Conservation (phyloP, 176 grass and related monocot species). For the Musa troglodytarum region DNA sequence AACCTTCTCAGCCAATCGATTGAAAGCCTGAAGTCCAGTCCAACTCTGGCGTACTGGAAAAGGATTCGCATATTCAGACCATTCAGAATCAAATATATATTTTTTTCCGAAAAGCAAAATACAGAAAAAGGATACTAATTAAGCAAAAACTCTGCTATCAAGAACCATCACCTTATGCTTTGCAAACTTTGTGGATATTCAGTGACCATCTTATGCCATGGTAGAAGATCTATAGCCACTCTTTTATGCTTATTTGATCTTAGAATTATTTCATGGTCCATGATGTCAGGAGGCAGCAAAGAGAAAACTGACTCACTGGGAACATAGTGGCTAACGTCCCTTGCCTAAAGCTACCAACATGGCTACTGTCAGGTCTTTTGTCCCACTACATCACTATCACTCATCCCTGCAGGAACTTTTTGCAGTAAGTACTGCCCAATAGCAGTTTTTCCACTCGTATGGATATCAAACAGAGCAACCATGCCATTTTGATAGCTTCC, state of each 20-base stretch:
- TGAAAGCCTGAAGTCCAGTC: constrained; percentile 17
- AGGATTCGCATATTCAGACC: background rate
- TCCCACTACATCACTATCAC: background rate
- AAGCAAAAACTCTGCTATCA: background rate
- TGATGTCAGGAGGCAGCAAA: background rate
- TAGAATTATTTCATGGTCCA: background rate
- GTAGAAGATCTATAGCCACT: background rate
- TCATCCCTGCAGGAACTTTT: constrained; percentile 14
- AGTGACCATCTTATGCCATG: constrained; percentile 24
- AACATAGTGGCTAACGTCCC: background rate
- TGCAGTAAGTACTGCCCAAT: background rate
- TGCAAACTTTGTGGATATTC: constrained; percentile 12
- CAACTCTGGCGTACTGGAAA: constrained; percentile 19
- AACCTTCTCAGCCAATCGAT: constrained; percentile 37
- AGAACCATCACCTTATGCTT: constrained; percentile 26
- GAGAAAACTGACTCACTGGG: background rate
- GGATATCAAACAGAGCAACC: constrained; percentile 7
- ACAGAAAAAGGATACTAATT: background rate
- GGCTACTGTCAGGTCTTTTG: constrained; percentile 6
- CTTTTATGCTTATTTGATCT: constrained; percentile 29
- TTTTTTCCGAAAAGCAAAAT: background rate
- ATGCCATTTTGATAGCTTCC: constrained; percentile 19
- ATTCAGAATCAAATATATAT: background rate
- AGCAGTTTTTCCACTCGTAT: constrained; percentile 6
- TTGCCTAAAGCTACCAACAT: background rate